These are phyloP conservation scores for Trichomonas gallinae DNA, from an alignment of 208 protist species.

Conservation along the genomic window DNA sequence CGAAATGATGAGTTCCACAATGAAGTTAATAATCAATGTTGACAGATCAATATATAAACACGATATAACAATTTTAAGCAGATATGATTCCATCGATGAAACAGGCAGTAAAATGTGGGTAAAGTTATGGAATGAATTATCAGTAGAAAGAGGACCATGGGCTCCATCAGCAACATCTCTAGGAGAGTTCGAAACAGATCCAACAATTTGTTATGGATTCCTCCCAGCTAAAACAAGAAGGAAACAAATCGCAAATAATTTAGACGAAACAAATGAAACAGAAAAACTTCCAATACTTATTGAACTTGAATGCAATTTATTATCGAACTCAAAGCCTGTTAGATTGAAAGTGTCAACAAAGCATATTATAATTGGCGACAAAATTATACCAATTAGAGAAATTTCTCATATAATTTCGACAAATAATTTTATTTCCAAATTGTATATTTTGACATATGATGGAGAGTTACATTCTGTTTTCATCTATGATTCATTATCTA, in stretches of 20 bases:
- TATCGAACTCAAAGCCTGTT: too few species aligned
- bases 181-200: background rate
- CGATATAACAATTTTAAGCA: background rate
- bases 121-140: background rate
- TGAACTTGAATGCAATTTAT: too few species aligned
- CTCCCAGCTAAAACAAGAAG: background rate
- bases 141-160: background rate
- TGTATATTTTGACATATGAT: background rate
- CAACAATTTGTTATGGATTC: background rate
- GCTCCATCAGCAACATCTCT: background rate
- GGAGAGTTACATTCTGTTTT: background rate
- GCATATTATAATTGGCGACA: background rate
- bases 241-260: too few species aligned
- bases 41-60: background rate
- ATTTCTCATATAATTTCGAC: background rate
- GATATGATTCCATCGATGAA: background rate
- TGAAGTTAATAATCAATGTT: background rate
- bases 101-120: background rate
- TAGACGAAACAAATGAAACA: too few species aligned
- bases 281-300: too few species aligned
- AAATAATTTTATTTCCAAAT: background rate
- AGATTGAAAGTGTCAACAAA: background rate
- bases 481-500: background rate
- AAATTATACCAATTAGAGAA: background rate
- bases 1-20: background rate